Base-by-base conservation (phyloP, 1,139 yeast species). In the Sugiyamaella grinbergsii region DNA sequence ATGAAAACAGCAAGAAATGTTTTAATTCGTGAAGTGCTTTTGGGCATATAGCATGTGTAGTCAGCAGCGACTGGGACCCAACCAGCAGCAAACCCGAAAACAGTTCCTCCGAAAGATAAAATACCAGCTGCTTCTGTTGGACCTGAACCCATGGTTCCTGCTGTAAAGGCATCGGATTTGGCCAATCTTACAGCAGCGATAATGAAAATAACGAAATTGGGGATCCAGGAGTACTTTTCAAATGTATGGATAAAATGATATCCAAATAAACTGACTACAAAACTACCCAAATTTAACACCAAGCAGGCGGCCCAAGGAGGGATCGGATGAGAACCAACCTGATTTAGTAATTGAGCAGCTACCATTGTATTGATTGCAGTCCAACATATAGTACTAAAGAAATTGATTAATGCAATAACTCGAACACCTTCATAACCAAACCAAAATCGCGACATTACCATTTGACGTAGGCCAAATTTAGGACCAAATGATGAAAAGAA, bases 1-100 rank as follows among this genome's bases (percentile, higher is more conserved):
- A 70, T 57, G 55, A 80, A 68, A 53, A 90, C 81, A 58, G 82
- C 76, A 49, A 78, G 67, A 73, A 89, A 89, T 53, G 88, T 77
- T 65, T 75, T 81, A 62, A 60, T 55, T 39, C 80, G 72, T 67
- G 78, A 79, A 55, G 83, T 80, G 64, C 80, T 75, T 64, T 80
- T 74, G 56, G 79, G 78, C 79, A 86, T 90, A 74, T 88, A 90
- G 47, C 85, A 90, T 49, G 96, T 87, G 71, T 89, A 90, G 71
- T 90, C 97, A 38, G 95, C 82, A 42, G 96, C 94, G 63, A 85
- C 88, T 22, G 96, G 85, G 51, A 95, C 81, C 97, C 97, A 90
- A 58, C 97, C 97, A 51, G 95, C 81, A 48, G 96, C 95, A 64
- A 85, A 90, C 57, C 97, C 97, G 62, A 79, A 90, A 56, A 87